Evolutionary conservation across 73 alveolate genomes (phyloP), one percentile per base, ranked within the genome.

Genomic region (Paramecium bursaria): DNA sequence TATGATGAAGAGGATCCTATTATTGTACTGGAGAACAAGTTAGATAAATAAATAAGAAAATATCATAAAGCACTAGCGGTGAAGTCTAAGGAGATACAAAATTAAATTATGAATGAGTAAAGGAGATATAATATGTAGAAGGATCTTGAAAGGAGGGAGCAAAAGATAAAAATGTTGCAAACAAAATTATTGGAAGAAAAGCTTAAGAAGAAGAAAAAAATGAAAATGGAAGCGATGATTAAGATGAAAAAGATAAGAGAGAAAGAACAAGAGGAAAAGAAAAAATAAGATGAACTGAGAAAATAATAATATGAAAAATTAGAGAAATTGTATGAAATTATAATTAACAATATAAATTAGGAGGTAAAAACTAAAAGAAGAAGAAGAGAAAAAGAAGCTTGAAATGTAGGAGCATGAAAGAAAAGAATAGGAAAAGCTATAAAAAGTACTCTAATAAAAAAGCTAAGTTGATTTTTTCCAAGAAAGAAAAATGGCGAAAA

Each of bases 1-100:
- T 57, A 2, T 57, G 76, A 57, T 57, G 76, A 57, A 57, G 49
- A 57, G 17, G 76, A 57, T 57, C 76, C 76, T n/a, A n/a, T 57
- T 57, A 4, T 57, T 2, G 76, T 57, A n/a, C 33, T 57, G 33
- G 76, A 57, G 51, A 50, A 57, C 17, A 7, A 57, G 33, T 57
- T 57, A 4, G 52, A 57, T 30, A 57, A 29, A 30, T 48, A 57
- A 30, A 57, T 57, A 4, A 23, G 17, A 29, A 57, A 57, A 57
- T 57, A 57, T 27, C 3, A 57, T 19, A 23, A 50, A 23, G 76
- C 76, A 1, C 49, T 57, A 17, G 76, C 48, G 33, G 76, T 57
- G 6, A 57, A 57, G 15, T 48, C 76, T 2, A 57, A 57, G 31
- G 76, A 57, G 15, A 14, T 57, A 7, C 49, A 57, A 17, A 48